Conservation (phyloP, 225 moss, liverwort and hornwort species). For the Antitrichia curtipendula region DNA sequence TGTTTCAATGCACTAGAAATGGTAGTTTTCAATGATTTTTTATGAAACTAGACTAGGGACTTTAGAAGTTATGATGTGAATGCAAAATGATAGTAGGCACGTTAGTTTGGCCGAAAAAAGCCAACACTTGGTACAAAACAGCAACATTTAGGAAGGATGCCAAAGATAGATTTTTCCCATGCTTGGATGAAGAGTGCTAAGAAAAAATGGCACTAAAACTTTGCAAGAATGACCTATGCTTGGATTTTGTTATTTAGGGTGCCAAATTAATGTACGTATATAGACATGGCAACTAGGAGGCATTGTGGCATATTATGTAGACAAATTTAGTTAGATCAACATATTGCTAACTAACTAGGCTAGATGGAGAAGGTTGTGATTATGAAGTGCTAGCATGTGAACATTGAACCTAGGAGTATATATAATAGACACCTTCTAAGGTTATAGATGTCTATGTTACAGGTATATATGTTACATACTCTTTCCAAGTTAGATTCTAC, state of each 20-base stretch:
- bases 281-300: neutral
- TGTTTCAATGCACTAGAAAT: neutral
- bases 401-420: too few relatives aligned
- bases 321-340: neutral
- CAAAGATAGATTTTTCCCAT: neutral
- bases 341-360: neutral
- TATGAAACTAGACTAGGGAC: neutral
- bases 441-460: too few relatives aligned
- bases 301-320: fast-evolving
- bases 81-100: neutral
- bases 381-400: too few relatives aligned
- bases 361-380: neutral
- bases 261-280: fast-evolving
- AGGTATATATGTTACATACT: too few relatives aligned
- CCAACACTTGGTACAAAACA: fast-evolving
- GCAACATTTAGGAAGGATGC: fast-evolving
- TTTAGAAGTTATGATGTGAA: neutral
- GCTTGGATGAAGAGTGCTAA: neutral
- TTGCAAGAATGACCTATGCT: neutral
- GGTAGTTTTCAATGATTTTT: neutral
- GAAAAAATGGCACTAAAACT: too few relatives aligned
- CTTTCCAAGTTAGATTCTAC: too few relatives aligned
- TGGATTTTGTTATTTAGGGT: neutral
- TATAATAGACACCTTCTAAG: too few relatives aligned
- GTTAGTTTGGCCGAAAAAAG: neutral